A percentile compares a stretch with the other conserved stretches of the same genome.
phyloP scores from a whole-genome alignment of 2,329 filamentous ascomycete genomes.

The Stagonosporopsis cucurbitacearum region DNA sequence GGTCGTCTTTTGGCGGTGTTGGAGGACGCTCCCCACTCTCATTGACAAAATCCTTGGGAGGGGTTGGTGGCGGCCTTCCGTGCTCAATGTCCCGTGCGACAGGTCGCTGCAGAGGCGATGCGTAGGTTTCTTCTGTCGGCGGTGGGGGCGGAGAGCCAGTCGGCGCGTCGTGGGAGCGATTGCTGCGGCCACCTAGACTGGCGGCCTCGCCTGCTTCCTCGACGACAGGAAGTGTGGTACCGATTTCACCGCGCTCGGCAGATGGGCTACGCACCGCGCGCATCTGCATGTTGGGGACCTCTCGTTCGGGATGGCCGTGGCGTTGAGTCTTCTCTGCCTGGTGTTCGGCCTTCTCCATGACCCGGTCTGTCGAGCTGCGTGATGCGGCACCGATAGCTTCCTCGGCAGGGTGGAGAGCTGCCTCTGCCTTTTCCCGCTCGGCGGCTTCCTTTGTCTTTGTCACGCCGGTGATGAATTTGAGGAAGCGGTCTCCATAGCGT shows the following conservation, averaged over 20 bases:
- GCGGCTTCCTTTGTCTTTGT: conserved; percentile 91
- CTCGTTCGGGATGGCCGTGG: conserved; percentile 56
- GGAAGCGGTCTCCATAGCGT: conserved; percentile 90
- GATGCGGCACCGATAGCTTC: conserved; percentile 50
- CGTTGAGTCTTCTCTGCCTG: conserved; percentile 65
- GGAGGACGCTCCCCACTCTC: conserved; percentile 40
- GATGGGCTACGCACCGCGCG: conserved; percentile 63
- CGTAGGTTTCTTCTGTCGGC: conserved; percentile 30
- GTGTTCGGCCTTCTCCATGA: conserved; percentile 67
- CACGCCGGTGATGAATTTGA: conserved; percentile 87
- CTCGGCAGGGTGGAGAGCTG: conserved; percentile 43
- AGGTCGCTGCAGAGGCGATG: conserved; percentile 22
- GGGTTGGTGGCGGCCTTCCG: conserved; percentile 49
- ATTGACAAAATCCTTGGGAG: conserved; percentile 48
- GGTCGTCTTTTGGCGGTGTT: conserved; percentile 40
- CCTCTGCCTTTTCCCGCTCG: conserved; percentile 59
- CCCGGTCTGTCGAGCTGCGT: conserved; percentile 56
- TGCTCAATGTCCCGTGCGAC: conserved; percentile 37
- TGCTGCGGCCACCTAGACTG: conserved; percentile 68
- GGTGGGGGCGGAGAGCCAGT: conserved; percentile 20
- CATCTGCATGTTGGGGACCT: conserved; percentile 69
- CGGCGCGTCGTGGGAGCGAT: conserved; percentile 36
- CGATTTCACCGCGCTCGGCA: conserved; percentile 62
- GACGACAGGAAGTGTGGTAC: conserved; percentile 77
- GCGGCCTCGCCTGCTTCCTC: conserved; percentile 84